Conservation (phyloP, 208 protist genomes). For the Wallacemonas sp. region DNA sequence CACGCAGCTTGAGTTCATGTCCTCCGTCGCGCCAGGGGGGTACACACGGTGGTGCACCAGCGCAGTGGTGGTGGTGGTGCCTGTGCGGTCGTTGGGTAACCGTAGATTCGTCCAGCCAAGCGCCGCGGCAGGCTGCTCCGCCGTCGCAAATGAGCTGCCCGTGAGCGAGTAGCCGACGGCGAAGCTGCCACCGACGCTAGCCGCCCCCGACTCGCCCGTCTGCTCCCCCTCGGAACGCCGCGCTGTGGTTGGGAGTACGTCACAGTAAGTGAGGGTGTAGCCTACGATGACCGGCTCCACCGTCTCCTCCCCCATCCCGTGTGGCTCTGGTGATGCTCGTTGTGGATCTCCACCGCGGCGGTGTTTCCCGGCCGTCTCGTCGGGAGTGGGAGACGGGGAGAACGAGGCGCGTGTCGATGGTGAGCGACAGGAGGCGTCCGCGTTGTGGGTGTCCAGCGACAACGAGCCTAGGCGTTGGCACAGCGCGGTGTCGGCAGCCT, state of each 20-base stretch:
- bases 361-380: background rate
- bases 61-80: background rate
- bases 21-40: background rate
- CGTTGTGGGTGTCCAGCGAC: too few relatives aligned
- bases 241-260: conserved; percentile 21
- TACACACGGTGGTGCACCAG: background rate
- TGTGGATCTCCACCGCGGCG: background rate
- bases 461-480: too few relatives aligned
- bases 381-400: too few relatives aligned
- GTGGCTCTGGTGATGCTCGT: conserved; percentile 17
- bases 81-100: background rate
- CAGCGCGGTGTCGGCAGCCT: too few relatives aligned
- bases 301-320: conserved; percentile 23
- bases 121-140: background rate
- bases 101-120: background rate
- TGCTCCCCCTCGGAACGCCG: background rate
- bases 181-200: background rate
- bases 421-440: too few relatives aligned
- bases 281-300: conserved; percentile 42
- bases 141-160: background rate
- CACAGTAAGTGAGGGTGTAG: conserved; percentile 73
- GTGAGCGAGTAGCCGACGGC: background rate
- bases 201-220: background rate
- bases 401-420: too few relatives aligned
- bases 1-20: conserved; percentile 2